Conservation (phyloP, 1,284 basidiomycete genomes). For the Xerocomus cyaneibrunnescens region DNA sequence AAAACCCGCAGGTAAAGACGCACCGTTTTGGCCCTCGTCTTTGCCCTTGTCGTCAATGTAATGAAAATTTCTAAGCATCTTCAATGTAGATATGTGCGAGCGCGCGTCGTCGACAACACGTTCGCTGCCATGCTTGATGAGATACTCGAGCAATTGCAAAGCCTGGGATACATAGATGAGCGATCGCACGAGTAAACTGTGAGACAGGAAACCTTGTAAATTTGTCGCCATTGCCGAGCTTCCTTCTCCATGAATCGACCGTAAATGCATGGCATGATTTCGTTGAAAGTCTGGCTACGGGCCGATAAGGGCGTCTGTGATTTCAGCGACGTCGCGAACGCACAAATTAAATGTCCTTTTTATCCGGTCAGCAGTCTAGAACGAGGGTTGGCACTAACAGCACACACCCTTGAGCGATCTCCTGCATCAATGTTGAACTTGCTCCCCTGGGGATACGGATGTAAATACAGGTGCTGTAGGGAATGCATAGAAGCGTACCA, state of each 20-base stretch:
- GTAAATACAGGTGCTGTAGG: neutral
- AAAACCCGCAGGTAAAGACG: slow-evolving; percentile 21
- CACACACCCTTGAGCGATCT: slow-evolving; percentile 92
- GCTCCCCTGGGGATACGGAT: slow-evolving; percentile 74
- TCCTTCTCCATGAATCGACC: slow-evolving; percentile 96
- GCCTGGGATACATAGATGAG: slow-evolving; percentile 49
- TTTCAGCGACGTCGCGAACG: slow-evolving; percentile 33
- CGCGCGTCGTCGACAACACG: slow-evolving; percentile 97
- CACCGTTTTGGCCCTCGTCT: slow-evolving; percentile 98
- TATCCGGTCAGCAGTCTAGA: slow-evolving; percentile 7
- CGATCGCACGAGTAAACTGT: neutral
- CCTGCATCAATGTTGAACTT: slow-evolving; percentile 97
- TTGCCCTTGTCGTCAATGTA: slow-evolving; percentile 99
- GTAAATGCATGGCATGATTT: slow-evolving; percentile 99
- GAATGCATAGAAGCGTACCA: slow-evolving; percentile 61
- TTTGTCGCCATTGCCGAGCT: slow-evolving; percentile 97
- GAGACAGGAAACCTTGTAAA: slow-evolving; percentile 79
- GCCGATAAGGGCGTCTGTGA: slow-evolving; percentile 12
- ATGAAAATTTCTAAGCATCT: slow-evolving; percentile 98
- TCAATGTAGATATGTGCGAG: slow-evolving; percentile 92
- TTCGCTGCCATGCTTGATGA: slow-evolving; percentile 98
- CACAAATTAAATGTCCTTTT: slow-evolving; percentile 89
- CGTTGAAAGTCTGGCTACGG: slow-evolving; percentile 93
- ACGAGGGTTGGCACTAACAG: neutral
- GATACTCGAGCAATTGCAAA: slow-evolving; percentile 92